A percentile compares a stretch with the other conserved stretches of the same genome.
phyloP scores from a whole-genome alignment of 495 filamentous ascomycete genomes.

The Aspergillus conjunctus region DNA sequence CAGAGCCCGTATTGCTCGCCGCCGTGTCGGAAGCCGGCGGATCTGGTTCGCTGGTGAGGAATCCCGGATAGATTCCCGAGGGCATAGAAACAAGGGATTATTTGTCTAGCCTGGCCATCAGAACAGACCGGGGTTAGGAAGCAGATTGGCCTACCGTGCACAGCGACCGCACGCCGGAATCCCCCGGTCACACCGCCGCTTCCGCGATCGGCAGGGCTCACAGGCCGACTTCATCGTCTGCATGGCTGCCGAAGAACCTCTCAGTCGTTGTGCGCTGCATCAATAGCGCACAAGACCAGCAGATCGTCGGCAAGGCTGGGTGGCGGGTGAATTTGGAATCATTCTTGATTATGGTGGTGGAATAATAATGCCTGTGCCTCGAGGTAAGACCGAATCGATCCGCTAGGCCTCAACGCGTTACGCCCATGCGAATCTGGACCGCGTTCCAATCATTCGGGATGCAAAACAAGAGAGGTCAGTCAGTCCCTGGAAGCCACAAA shows the following conservation, averaged over 20 bases:
- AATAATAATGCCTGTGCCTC: too few species aligned
- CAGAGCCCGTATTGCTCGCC: not conserved
- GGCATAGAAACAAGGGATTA: not conserved
- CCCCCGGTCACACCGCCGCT: conserved; percentile 12
- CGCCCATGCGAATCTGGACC: too few species aligned
- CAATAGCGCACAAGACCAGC: too few species aligned
- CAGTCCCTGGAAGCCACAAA: too few species aligned
- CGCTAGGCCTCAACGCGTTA: too few species aligned
- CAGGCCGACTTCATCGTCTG: conserved; percentile 14
- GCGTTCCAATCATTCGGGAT: too few species aligned
- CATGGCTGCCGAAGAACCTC: not conserved
- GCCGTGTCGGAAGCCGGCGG: not conserved
- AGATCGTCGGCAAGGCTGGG: too few species aligned
- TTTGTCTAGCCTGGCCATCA: not conserved
- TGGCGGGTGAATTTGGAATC: too few species aligned
- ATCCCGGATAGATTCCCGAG: not conserved
- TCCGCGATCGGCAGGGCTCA: conserved; percentile 11
- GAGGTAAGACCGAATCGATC: too few species aligned
- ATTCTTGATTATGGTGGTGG: too few species aligned
- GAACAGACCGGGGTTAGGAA: not conserved
- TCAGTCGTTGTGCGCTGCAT: too few species aligned
- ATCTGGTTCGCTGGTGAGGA: not conserved
- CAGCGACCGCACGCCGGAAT: conserved; percentile 10
- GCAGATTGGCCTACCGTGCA: not conserved
- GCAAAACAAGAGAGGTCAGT: too few species aligned